Base-by-base conservation (phyloP, 1,139 yeast genomes). In the Yarrowia galli region DNA sequence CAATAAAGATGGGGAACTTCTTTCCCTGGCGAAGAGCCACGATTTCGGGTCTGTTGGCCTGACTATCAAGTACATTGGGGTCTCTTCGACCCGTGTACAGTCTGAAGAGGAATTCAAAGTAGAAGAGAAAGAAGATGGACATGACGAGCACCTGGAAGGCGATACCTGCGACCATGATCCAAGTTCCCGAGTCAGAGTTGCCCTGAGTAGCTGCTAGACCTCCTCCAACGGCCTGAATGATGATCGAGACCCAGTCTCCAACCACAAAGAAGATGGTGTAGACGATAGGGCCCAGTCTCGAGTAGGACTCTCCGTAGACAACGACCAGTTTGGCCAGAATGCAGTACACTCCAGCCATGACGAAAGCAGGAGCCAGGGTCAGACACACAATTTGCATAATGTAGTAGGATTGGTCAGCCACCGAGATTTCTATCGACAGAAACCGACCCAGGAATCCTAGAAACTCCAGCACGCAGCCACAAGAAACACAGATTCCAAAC, bases 281-380 rank as follows among this genome's bases (percentile, higher is more conserved):
- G 77, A 85, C 83, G 86, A 89, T 86, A 4, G 98, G 97, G 71
- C 83, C 85, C 69, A 92, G 77, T 0, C 84, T 74, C 1, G 96
- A 87, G 73, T 80, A 88, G 49, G 82, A 77, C 65, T 85, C 80
- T 9, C 97, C 96, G 76, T 86, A 89, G 8, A 91, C 80, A 65
- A 89, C 86, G 60, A 89, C 86, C 71, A 89, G 73, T 76, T 91
- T 92, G 4, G 92, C 96, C 73, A 92, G 82, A 67, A 89, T 79
- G 74, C 85, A 90, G 78, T 92, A 92, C 9, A 92, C 82, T 7
- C 97, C 97, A 5, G 90, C 98, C 92, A 91, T 90, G 67, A 91
- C 82, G 76, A 93, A 92, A 9, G 95, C 95, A 0, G 98, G 98
- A 0, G 92, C 95, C 66, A 92, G 79, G 0, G 97, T 91, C 70